A percentile compares a stretch with the other conserved stretches of the same genome.
phyloP scores from a whole-genome alignment of 2,329 filamentous ascomycete genomes.

The Colletotrichum horii region DNA sequence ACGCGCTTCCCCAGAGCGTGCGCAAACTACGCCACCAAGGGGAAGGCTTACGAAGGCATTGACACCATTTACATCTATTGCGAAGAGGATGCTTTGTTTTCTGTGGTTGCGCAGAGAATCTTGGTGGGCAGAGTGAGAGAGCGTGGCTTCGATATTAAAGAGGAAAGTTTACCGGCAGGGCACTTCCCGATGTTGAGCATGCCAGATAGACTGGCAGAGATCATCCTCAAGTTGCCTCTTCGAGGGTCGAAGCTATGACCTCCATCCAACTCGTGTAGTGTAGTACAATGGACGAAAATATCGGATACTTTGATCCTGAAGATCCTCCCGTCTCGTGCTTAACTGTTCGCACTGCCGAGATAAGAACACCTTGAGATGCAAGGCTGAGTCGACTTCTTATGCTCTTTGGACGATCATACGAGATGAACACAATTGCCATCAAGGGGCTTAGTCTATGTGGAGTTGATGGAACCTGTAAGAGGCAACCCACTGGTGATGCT shows the following conservation, averaged over 20 bases:
- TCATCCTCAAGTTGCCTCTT: neutral
- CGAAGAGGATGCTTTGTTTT: neutral
- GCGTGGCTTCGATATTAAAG: neutral
- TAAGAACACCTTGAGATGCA: neutral
- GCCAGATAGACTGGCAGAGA: neutral
- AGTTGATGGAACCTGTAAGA: neutral
- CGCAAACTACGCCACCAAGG: neutral
- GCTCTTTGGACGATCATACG: neutral
- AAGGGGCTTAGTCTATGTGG: neutral
- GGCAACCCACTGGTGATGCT: neutral
- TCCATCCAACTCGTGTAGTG: neutral
- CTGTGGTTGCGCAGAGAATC: neutral
- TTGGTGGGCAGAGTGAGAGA: neutral
- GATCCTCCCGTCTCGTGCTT: neutral
- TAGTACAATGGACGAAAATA: neutral
- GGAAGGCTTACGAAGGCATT: neutral
- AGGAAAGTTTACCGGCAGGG: neutral
- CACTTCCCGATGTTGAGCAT: neutral
- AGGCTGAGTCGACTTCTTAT: neutral
- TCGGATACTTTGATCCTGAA: neutral
- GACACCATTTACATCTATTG: neutral
- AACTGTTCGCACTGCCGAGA: neutral
- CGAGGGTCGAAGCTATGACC: neutral
- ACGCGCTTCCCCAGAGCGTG: neutral
- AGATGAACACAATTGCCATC: neutral